Percentiles rank a stretch among this genome's conserved stretches.
Conservation (phyloP, 2,329 filamentous ascomycete genomes). For the Xylaria sp. region DNA sequence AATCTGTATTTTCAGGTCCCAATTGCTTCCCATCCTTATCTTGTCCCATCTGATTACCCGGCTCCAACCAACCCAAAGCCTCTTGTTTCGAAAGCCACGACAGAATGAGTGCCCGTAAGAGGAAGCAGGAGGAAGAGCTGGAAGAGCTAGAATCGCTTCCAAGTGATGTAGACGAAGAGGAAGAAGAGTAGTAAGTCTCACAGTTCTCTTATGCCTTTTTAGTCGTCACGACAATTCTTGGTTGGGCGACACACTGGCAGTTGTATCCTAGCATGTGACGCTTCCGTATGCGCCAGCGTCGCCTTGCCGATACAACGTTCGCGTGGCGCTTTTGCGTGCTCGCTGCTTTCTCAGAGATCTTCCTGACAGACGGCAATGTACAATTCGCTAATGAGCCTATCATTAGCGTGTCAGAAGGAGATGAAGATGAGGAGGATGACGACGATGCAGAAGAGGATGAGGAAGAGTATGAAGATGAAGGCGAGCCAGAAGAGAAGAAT, state of each 20-base stretch:
- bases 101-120: slow-evolving; percentile 50
- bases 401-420: slow-evolving; percentile 49
- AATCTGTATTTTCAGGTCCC: slow-evolving; percentile 33
- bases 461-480: slow-evolving; percentile 48
- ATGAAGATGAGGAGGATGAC: slow-evolving; percentile 47
- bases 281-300: slow-evolving; percentile 39
- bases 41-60: slow-evolving; percentile 32
- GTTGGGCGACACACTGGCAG: slow-evolving; percentile 9
- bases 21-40: slow-evolving; percentile 36
- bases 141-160: slow-evolving; percentile 52
- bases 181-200: slow-evolving; percentile 51
- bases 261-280: slow-evolving; percentile 36
- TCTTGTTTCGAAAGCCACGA: slow-evolving; percentile 26
- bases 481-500: slow-evolving; percentile 47
- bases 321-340: not conserved
- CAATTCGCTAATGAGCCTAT: slow-evolving; percentile 20
- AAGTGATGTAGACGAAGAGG: slow-evolving; percentile 52
- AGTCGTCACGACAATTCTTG: slow-evolving; percentile 12
- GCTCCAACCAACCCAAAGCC: slow-evolving; percentile 15
- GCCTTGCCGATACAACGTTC: slow-evolving; percentile 16
- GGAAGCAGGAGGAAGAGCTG: slow-evolving; percentile 51
- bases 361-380: not conserved
- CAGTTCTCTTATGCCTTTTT: slow-evolving; percentile 6
- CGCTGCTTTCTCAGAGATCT: not conserved
- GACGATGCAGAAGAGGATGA: slow-evolving; percentile 49